Percentiles rank a stretch among this genome's conserved stretches.
phyloP scores from a whole-genome alignment of 2,329 filamentous ascomycete species.

The Thermoascus crustaceus region DNA sequence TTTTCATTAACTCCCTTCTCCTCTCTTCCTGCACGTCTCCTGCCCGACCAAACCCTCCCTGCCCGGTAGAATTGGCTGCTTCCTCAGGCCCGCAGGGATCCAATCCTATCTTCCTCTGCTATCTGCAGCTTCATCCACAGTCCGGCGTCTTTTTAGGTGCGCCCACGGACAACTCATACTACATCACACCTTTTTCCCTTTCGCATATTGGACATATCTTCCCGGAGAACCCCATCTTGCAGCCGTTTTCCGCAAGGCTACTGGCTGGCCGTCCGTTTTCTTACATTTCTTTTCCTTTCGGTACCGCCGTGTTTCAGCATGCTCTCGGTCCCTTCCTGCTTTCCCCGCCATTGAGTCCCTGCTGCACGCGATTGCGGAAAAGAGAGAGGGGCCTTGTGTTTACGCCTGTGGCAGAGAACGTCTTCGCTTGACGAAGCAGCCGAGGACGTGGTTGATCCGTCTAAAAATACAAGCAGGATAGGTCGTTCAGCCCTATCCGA shows the following conservation, averaged over 20 bases:
- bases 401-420: neutral
- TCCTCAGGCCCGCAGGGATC: neutral
- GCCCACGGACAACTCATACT: too few relatives aligned
- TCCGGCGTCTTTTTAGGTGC: too few relatives aligned
- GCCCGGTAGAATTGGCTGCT: neutral
- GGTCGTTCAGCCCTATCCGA: conserved; percentile 1
- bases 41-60: neutral
- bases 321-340: neutral
- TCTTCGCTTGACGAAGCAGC: neutral
- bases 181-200: too few relatives aligned
- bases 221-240: neutral
- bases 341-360: neutral
- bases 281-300: neutral
- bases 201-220: neutral
- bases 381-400: neutral
- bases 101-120: too few relatives aligned
- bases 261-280: conserved; percentile 2
- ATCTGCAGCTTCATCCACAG: too few relatives aligned
- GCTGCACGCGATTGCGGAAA: neutral
- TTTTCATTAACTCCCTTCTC: neutral
- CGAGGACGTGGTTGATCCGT: neutral
- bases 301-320: neutral
- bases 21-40: neutral
- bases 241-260: neutral
- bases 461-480: neutral